Evolutionary conservation across 495 filamentous ascomycete genomes (phyloP).

Genomic region (Podospora australis): DNA sequence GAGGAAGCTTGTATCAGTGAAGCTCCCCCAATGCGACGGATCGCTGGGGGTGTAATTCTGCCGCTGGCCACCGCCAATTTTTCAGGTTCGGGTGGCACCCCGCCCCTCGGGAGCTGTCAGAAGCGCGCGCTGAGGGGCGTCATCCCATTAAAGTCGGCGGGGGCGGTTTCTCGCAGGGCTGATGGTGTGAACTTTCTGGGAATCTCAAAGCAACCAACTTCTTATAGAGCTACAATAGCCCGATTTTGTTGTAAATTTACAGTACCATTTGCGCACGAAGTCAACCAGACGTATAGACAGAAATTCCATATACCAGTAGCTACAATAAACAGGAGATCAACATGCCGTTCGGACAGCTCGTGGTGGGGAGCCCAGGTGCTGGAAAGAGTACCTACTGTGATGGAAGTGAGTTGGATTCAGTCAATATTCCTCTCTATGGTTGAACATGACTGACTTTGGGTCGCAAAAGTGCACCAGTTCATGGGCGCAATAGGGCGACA

Average conservation of each 20-base stretch:
- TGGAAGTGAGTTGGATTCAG: constrained; percentile 54
- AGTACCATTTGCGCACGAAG: too few relatives aligned
- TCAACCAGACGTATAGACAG: too few relatives aligned
- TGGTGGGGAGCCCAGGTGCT: constrained; percentile 86
- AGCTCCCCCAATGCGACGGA: constrained; percentile 7
- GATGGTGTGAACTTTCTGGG: too few relatives aligned
- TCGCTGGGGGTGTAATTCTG: constrained; percentile 10
- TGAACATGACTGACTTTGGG: background rate
- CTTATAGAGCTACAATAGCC: too few relatives aligned
- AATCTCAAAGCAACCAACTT: too few relatives aligned
- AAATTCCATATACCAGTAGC: too few relatives aligned
- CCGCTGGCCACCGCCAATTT: constrained; percentile 6
- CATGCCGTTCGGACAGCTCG: constrained; percentile 62
- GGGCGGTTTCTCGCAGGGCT: too few relatives aligned
- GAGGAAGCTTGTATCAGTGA: background rate
- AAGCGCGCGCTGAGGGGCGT: too few relatives aligned
- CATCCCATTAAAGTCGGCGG: background rate
- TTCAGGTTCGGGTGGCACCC: too few relatives aligned
- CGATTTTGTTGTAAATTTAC: too few relatives aligned
- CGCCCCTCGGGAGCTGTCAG: too few relatives aligned
- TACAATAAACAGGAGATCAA: too few relatives aligned
- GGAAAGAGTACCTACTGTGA: constrained; percentile 98
- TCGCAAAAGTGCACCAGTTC: constrained; percentile 77
- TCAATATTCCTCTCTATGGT: background rate
- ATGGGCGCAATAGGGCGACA: constrained; percentile 88